Evolutionary conservation across 2,329 filamentous ascomycete genomes (phyloP), one percentile per base, ranked within the genome.

Genomic region (Raffaelea deltoideospora): DNA sequence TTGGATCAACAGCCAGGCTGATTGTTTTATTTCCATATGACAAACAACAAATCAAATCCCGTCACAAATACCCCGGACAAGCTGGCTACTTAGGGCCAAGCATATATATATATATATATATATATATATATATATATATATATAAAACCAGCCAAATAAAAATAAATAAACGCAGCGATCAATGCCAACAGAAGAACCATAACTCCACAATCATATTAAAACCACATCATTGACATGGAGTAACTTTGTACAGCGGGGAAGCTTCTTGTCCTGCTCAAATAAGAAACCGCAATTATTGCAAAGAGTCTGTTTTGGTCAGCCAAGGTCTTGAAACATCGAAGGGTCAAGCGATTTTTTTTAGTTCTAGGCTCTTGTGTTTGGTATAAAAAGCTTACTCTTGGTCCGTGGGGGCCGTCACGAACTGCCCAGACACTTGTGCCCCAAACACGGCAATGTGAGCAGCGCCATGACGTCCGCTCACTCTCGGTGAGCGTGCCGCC

Each of bases 401-500:
- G 72, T 37, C 87, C 88, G 37, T 72, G 66, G 13, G 90, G 90
- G 19, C 90, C 90, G 58, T 96, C 87, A 48, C 90, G 69, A 3
- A 96, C 88, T 34, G 84, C 87, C 90, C 90, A 98, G 9, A 95
- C 85, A 21, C 85, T 81, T 34, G 79, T 79, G 14, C 88, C 90
- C 76, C 82, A 88, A 24, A 95, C 76, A 41, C 69, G 69, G 56
- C 90, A 98, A 57, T 96, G 88, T 31, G 66, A 65, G 59, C 90
- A 98, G 43, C 84, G 73, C 90, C 90, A 98, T 31, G 69, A 76
- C 44, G 72, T 65, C 47, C 87, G 71, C 63, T 96, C 90, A 50
- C 69, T 69, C 37, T 92, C 84, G 2, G 74, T 74, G 38, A 90
- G 64, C 21, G 79, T 61, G 33, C 74, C 69, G 39, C 71, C 62